Percentiles rank a stretch among this genome's conserved stretches.
phyloP scores from a whole-genome alignment of 2,329 filamentous ascomycete genomes.

The Pseudodiploospora longispora region DNA sequence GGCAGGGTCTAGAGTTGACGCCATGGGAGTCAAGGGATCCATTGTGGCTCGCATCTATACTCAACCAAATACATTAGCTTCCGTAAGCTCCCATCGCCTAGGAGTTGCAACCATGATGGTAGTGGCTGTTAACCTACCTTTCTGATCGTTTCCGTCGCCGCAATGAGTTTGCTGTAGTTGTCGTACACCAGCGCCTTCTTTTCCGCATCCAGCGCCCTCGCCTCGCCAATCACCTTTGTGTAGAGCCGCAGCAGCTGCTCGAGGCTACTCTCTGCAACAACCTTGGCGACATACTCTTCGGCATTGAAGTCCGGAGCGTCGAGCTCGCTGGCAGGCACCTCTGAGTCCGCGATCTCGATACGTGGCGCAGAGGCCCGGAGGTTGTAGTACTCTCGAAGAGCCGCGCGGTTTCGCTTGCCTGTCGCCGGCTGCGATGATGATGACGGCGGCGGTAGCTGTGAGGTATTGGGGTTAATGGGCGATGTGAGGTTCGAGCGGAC shows the following conservation, averaged over 20 bases:
- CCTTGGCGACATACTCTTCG: constrained; percentile 54
- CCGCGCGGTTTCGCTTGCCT: constrained; percentile 63
- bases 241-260: constrained; percentile 64
- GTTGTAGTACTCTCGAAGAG: constrained; percentile 92
- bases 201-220: constrained; percentile 85
- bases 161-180: constrained; percentile 94
- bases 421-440: constrained; percentile 16
- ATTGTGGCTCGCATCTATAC: constrained; percentile 69
- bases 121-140: constrained; percentile 39
- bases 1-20: constrained; percentile 63
- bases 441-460: constrained; percentile 25
- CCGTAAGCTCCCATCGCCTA: not conserved
- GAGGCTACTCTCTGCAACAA: constrained; percentile 55
- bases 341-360: constrained; percentile 41
- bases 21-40: constrained; percentile 69
- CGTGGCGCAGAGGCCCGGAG: constrained; percentile 41
- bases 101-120: not conserved
- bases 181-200: constrained; percentile 96
- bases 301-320: constrained; percentile 67
- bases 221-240: constrained; percentile 67
- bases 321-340: constrained; percentile 61
- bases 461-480: constrained; percentile 24
- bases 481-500: constrained; percentile 53
- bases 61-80: not conserved
- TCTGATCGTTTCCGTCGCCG: constrained; percentile 92